Evolutionary conservation across 169 alveolate genomes (phyloP), one percentile per base, ranked within the genome.

Genomic region (Eimeria tenella): DNA sequence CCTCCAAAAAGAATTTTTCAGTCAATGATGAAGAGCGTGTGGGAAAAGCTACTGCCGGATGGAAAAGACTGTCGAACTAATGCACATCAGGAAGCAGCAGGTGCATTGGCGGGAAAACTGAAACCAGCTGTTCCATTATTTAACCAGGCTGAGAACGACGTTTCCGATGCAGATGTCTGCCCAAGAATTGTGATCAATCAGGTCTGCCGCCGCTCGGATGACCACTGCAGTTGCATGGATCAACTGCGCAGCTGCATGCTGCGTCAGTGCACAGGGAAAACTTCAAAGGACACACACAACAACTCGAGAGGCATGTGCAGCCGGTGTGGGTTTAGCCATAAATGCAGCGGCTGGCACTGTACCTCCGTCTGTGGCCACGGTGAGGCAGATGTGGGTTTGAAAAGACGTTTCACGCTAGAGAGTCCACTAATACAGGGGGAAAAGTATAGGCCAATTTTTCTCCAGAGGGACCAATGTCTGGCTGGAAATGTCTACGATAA

Each of bases 21-120:
- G 42, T 31, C 63, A 62, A 84, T 84, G 91, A 75, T 84, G 60
- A 62, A 50, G 49, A 84, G 79, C 81, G 91, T 84, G 65, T 84
- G 79, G 91, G 62, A n/a, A n/a, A 52, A 52, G 62, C 42, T 84
- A 23, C n/a, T 84, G 65, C 79, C 81, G 6, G 65, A 74, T 23
- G 55, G 91, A 19, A 84, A 49, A 62, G 62, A 25, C 77, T 11
- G 81, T 19, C 91, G 31, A 4, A 42, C 49, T n/a, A n/a, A 42
- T 3, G 81, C 25, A 62, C 21, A 79, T 15, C 65, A 58, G 19
- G 25, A 31, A 49, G 58, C 58, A 6, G 52, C 49, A 4, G 25
- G 15, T 58, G 68, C 21, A 58, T 10, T 10, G 68, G 11, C 21
- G 21, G 1, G 68, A 58, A 58, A 17, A 58, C 19, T 58, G 68